These are phyloP conservation scores for Kazachstania martiniae DNA, from an alignment of 805 yeast species.

Conservation along the genomic window DNA sequence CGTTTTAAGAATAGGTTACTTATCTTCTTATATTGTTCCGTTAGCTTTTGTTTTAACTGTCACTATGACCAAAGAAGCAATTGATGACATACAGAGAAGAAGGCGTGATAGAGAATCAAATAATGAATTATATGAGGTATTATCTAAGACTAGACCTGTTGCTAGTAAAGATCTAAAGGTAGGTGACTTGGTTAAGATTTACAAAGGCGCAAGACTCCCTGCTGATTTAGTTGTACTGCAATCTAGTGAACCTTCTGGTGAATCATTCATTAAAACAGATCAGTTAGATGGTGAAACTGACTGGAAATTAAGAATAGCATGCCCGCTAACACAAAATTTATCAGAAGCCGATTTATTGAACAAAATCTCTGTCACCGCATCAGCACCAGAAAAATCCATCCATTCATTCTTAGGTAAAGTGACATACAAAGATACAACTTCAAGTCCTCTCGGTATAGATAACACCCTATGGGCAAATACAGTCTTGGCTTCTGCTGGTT, in stretches of 20 bases:
- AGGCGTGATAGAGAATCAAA: slow-evolving; percentile 86
- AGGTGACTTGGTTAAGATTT: slow-evolving; percentile 73
- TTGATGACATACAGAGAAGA: slow-evolving; percentile 86
- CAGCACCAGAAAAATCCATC: slow-evolving; percentile 78
- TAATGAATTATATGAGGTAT: slow-evolving; percentile 66
- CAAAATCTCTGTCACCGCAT: slow-evolving; percentile 50
- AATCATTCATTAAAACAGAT: slow-evolving; percentile 89
- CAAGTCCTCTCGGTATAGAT: slow-evolving; percentile 65
- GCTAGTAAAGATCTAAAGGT: slow-evolving; percentile 59
- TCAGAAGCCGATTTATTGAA: slow-evolving; percentile 38
- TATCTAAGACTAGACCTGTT: slow-evolving; percentile 35
- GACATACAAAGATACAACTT: slow-evolving; percentile 43
- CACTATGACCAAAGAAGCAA: slow-evolving; percentile 92
- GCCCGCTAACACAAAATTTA: slow-evolving; percentile 56
- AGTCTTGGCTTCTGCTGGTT: slow-evolving; percentile 79
- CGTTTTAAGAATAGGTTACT: slow-evolving; percentile 80
- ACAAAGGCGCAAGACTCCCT: slow-evolving; percentile 80
- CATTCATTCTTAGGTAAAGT: slow-evolving; percentile 73
- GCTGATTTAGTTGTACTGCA: slow-evolving; percentile 85
- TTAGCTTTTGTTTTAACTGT: slow-evolving; percentile 84
- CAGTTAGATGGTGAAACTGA: slow-evolving; percentile 98
- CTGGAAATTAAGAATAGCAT: slow-evolving; percentile 87
- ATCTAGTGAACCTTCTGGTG: slow-evolving; percentile 74
- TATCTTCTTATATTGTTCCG: slow-evolving; percentile 89
- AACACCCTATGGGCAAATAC: slow-evolving; percentile 98